Evolutionary conservation across 495 filamentous ascomycete species (phyloP), one percentile per base, ranked within the genome.

Genomic region (Achaetomiella virescens): DNA sequence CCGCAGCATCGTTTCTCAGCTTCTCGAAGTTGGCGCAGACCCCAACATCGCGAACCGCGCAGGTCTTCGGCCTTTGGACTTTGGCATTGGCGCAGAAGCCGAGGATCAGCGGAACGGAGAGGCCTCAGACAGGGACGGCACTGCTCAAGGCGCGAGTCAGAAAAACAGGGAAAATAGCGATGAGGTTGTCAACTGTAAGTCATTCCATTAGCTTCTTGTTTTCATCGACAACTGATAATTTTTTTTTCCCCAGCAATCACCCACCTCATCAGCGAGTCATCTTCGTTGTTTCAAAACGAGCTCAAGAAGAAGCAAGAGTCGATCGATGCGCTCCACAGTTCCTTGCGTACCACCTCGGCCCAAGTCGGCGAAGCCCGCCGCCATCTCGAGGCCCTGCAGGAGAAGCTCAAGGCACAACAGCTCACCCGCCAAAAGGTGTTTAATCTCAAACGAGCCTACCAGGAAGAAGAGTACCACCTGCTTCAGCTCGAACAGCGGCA

Each of bases 21-120:
- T 98, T 40, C 70, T 97, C 11, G 93, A 98, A 71, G 90, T 98
- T 33, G 88, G 90, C 38, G 93, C 91, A 0, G 90, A 97, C 70
- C 83, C 90, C 20, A 80, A 84, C 38, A 91, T 98, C 63, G 80
- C 90, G 1, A 98, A 97, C 64, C 83, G 87, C 37, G 88, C 89
- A 25, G 91, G 91, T 20, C 78, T 96, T 11, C 79, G 87, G 52
- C 91, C 93, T 14, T 77, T 86, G 21, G 93, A 97, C 66, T 97
- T 97, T 72, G 93, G 93, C 9, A 88, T 98, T 20, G 90, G 90
- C 31, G 83, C 81, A 5, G 75, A 77, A 14, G 64, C 62, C 27
- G 71, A 73, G 7, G 66, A 69, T 27, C 64, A 61, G n/a, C 77
- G 84, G 31, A 84, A 70, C 48, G 70, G 68, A 50, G 68, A 68